Conservation (phyloP, 495 filamentous ascomycete genomes). For the Talaromyces proteolyticus region DNA sequence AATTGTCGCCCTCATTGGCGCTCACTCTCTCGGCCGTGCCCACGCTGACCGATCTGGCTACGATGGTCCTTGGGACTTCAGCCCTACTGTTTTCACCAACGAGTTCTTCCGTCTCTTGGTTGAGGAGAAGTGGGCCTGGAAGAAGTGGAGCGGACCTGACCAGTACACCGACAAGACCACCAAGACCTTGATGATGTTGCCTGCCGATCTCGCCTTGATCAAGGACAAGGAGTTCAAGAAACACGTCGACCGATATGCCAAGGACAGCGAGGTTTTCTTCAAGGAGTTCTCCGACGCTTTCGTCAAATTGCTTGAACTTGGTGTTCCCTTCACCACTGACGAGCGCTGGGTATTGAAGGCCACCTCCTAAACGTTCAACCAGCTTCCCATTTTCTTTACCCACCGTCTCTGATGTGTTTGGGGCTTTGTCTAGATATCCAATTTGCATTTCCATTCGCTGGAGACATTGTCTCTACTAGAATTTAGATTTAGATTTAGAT, state of each 20-base stretch:
- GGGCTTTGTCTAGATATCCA: slow-evolving; percentile 5
- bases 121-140: slow-evolving; percentile 86
- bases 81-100: slow-evolving; percentile 88
- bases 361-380: slow-evolving; percentile 30
- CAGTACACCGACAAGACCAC: slow-evolving; percentile 81
- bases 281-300: slow-evolving; percentile 80
- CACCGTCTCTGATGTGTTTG: too few species aligned
- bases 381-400: slow-evolving; percentile 7
- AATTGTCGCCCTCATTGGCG: slow-evolving; percentile 86
- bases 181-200: slow-evolving; percentile 94
- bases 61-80: slow-evolving; percentile 94
- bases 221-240: slow-evolving; percentile 84
- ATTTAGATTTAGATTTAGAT: not conserved
- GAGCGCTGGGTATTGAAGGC: slow-evolving; percentile 72
- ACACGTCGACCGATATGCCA: slow-evolving; percentile 85
- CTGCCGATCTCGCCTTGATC: slow-evolving; percentile 80
- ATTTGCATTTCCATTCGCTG: not conserved
- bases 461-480: not conserved
- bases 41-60: slow-evolving; percentile 86
- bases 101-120: slow-evolving; percentile 87
- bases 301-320: slow-evolving; percentile 84
- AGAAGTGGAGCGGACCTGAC: slow-evolving; percentile 90
- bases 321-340: slow-evolving; percentile 78
- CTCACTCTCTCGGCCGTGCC: slow-evolving; percentile 89
- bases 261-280: slow-evolving; percentile 89